These are phyloP conservation scores for Gracilaria caudata DNA, from an alignment of 23 red algal genomes.

Conservation along the genomic window DNA sequence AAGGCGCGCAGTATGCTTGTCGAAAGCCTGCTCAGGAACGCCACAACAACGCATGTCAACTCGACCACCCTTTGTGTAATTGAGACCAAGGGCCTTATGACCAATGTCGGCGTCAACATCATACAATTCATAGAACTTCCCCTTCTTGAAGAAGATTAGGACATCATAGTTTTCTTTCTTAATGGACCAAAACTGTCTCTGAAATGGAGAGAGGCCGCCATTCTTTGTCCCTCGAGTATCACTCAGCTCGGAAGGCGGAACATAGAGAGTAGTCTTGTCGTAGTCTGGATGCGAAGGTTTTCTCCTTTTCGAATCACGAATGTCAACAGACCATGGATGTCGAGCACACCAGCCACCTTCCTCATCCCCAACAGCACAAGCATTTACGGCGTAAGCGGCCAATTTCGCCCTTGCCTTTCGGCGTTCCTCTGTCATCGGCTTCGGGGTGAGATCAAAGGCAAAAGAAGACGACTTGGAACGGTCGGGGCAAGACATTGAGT, in stretches of 20 bases:
- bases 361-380: constrained; percentile 45
- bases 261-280: constrained; percentile 83
- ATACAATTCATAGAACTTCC: constrained; percentile 98
- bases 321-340: constrained; percentile 75
- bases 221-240: constrained; percentile 46
- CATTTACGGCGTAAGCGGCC: constrained; percentile 3
- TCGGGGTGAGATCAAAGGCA: constrained; percentile 8
- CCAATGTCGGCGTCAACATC: constrained; percentile 96
- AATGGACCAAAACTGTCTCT: constrained; percentile 96
- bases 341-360: constrained; percentile 73
- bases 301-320: constrained; percentile 77
- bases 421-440: constrained; percentile 25
- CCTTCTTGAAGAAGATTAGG: constrained; percentile 97
- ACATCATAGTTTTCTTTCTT: constrained; percentile 87
- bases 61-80: constrained; percentile 91
- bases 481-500: not conserved
- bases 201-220: constrained; percentile 84
- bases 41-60: constrained; percentile 98
- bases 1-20: constrained; percentile 80
- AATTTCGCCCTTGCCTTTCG: constrained; percentile 44
- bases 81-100: constrained; percentile 80
- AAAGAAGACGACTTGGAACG: not conserved
- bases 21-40: constrained; percentile 93
- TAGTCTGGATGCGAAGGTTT: constrained; percentile 71
- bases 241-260: constrained; percentile 67